A percentile compares a stretch with the other conserved stretches of the same genome.
Evolutionary conservation across 495 filamentous ascomycete genomes (phyloP).

Genomic region (Aspergillus cristatus): DNA sequence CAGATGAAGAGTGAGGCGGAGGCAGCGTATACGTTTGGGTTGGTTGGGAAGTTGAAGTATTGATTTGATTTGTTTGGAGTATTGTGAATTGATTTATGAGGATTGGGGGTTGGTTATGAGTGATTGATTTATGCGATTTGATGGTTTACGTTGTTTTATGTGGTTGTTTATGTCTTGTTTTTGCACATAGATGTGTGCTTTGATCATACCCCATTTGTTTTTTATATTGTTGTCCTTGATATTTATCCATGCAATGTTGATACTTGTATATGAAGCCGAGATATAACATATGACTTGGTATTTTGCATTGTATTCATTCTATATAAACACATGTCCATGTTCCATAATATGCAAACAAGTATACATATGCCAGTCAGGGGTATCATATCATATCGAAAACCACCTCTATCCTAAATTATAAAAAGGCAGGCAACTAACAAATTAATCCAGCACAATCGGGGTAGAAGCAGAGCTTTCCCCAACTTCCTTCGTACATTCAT

Average conservation of each 20-base stretch:
- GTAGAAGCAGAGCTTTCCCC: no score
- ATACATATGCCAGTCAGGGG: no score
- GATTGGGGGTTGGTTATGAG: not conserved
- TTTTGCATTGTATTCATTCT: not conserved
- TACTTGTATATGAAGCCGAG: no score
- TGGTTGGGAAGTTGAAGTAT: conserved; percentile 51
- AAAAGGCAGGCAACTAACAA: no score
- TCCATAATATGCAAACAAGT: no score
- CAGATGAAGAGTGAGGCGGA: conserved; percentile 62
- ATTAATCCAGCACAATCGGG: no score
- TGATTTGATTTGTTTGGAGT: conserved; percentile 16
- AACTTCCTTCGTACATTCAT: no score
- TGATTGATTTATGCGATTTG: not conserved
- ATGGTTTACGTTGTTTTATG: not conserved
- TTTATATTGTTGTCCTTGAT: no score
- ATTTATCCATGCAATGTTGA: not conserved
- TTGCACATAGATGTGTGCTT: not conserved
- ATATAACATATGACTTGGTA: not conserved
- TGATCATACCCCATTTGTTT: not conserved
- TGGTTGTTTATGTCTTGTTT: not conserved
- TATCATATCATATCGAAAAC: no score
- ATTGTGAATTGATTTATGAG: conserved; percentile 1
- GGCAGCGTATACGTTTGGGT: conserved; percentile 51
- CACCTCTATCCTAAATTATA: no score
- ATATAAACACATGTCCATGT: no score